These are phyloP conservation scores for Aphanomyces cochlioides DNA, from an alignment of 352 stramenopile genomes.

Conservation along the genomic window DNA sequence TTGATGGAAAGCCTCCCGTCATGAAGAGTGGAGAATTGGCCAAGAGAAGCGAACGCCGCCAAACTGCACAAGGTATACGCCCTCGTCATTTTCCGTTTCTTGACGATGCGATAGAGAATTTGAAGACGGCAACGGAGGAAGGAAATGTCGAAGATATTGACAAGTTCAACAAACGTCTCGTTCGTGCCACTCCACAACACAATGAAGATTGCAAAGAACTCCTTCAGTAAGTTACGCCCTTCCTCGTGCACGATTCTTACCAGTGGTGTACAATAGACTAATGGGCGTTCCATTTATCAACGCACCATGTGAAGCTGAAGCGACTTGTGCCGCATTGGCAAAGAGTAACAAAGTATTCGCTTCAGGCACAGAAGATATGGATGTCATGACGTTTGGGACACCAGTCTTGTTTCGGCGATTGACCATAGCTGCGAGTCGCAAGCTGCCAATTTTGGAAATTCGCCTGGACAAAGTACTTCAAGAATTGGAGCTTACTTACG, in stretches of 20 bases:
- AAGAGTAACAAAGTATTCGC: conserved; percentile 92
- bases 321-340: conserved; percentile 93
- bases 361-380: conserved; percentile 98
- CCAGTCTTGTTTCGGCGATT: conserved; percentile 92
- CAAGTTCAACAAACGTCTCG: conserved; percentile 90
- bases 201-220: conserved; percentile 93
- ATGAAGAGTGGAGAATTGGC: conserved; percentile 96
- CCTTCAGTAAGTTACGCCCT: conserved; percentile 41
- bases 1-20: conserved; percentile 97
- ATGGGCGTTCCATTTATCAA: conserved; percentile 97
- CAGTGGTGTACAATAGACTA: conserved; percentile 37
- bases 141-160: conserved; percentile 90
- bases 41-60: conserved; percentile 89
- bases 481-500: conserved; percentile 91
- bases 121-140: conserved; percentile 78
- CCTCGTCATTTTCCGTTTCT: neutral
- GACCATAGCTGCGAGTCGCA: conserved; percentile 84
- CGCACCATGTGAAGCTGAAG: conserved; percentile 98
- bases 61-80: conserved; percentile 68
- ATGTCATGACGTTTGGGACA: conserved; percentile 97
- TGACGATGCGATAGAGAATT: conserved; percentile 40
- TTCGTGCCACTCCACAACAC: conserved; percentile 88
- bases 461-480: conserved; percentile 88
- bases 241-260: neutral
- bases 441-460: conserved; percentile 89